Evolutionary conservation across 2,329 filamentous ascomycete genomes (phyloP).

Genomic region (Fusarium udum): DNA sequence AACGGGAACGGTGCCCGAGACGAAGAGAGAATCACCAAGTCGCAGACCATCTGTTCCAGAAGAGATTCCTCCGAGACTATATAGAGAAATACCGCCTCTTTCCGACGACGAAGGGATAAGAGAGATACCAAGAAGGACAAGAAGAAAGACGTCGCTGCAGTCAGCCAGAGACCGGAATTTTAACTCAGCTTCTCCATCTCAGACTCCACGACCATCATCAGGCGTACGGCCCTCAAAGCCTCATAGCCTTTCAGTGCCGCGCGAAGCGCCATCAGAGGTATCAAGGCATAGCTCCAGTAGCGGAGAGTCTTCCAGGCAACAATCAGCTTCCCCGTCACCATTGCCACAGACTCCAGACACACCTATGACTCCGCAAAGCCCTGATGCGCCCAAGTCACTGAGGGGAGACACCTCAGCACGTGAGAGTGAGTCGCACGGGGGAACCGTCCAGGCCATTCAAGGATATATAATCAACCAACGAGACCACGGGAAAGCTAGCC

Average conservation of each 20-base stretch:
- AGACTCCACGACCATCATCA: not conserved
- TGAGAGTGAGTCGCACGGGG: fast-evolving
- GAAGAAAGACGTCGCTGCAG: not conserved
- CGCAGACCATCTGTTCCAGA: not conserved
- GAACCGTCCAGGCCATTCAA: not conserved
- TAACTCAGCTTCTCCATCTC: not conserved
- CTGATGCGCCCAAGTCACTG: fast-evolving
- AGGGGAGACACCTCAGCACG: fast-evolving
- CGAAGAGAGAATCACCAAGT: not conserved
- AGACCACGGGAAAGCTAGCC: fast-evolving
- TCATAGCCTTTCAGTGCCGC: fast-evolving
- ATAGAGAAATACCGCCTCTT: not conserved
- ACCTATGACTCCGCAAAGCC: not conserved
- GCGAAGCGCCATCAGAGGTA: fast-evolving
- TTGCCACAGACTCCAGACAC: not conserved
- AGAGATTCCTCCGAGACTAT: not conserved
- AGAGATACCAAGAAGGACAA: not conserved
- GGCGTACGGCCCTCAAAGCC: fast-evolving
- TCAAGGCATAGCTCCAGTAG: not conserved
- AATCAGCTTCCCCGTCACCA: not conserved
- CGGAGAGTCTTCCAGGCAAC: not conserved
- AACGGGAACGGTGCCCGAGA: not conserved
- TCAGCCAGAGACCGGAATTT: too few species aligned
- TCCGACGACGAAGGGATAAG: too few species aligned
- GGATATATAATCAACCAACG: not conserved